Percentiles rank a stretch among this genome's conserved stretches.
Conservation (phyloP, 495 filamentous ascomycete species). For the Amniculicola lignicola region DNA sequence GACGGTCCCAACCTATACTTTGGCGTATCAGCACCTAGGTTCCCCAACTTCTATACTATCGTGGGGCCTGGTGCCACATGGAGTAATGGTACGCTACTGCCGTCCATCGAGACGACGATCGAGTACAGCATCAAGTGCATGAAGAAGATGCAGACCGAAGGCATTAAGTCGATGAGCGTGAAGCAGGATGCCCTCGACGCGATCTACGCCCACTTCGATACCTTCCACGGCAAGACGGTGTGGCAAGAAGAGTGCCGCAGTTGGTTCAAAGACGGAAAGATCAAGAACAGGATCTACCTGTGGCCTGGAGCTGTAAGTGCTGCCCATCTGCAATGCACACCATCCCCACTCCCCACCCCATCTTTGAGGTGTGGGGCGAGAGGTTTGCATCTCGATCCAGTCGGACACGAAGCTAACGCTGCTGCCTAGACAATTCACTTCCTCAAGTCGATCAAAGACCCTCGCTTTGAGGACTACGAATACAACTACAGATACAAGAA, state of each 20-base stretch:
- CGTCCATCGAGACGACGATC: conserved; percentile 37
- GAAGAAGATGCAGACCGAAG: conserved; percentile 41
- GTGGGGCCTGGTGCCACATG: conserved; percentile 36
- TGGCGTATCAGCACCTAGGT: conserved; percentile 36
- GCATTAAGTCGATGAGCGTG: conserved; percentile 38
- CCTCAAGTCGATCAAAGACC: conserved; percentile 43
- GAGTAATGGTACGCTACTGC: conserved; percentile 39
- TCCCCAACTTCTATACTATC: conserved; percentile 40
- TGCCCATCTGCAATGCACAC: too few relatives aligned
- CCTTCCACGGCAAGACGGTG: conserved; percentile 37
- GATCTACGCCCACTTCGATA: conserved; percentile 40
- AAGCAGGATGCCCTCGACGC: conserved; percentile 41
- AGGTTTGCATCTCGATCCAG: background rate
- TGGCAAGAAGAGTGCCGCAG: conserved; percentile 41
- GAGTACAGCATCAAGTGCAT: conserved; percentile 40
- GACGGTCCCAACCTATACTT: conserved; percentile 33
- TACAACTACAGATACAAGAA: conserved; percentile 43
- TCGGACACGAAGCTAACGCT: conserved; percentile 20
- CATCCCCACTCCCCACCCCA: background rate
- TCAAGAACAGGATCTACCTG: conserved; percentile 45
- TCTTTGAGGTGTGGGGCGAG: too few relatives aligned
- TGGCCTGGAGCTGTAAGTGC: conserved; percentile 41
- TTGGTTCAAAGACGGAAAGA: conserved; percentile 45
- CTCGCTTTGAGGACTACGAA: conserved; percentile 42
- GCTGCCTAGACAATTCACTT: conserved; percentile 39